Evolutionary conservation across 331 rosid genomes (phyloP).

Genomic region (Pyrus hybrid): DNA sequence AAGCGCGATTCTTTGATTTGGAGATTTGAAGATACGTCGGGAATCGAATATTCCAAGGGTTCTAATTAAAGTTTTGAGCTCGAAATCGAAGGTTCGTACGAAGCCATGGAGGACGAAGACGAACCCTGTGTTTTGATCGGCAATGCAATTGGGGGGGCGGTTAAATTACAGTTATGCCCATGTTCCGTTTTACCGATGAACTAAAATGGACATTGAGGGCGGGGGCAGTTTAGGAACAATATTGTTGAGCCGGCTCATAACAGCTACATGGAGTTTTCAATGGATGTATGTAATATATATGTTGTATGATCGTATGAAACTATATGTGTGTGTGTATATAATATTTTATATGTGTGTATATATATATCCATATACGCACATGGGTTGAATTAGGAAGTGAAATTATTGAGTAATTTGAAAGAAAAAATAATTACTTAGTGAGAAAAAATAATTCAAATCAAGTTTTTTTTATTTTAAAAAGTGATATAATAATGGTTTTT

Average conservation of each 20-base stretch:
- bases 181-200: neutral
- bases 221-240: conserved; percentile 15
- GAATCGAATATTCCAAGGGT: conserved; percentile 22
- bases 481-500: neutral
- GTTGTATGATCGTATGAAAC: neutral
- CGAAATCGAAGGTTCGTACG: conserved; percentile 63
- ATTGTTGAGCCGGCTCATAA: conserved; percentile 18
- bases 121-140: conserved; percentile 73
- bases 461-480: neutral
- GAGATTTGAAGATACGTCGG: conserved; percentile 17
- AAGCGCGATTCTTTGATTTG: neutral
- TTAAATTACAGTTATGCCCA: conserved; percentile 45
- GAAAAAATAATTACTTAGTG: neutral
- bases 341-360: neutral
- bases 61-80: conserved; percentile 34
- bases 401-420: neutral
- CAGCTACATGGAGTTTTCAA: conserved; percentile 3
- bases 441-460: neutral
- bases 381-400: neutral
- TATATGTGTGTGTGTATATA: neutral
- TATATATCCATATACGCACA: no score
- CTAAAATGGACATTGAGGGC: neutral
- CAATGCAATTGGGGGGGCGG: conserved; percentile 16
- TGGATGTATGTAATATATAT: neutral
- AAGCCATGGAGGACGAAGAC: conserved; percentile 54